These are phyloP conservation scores for Tephrocybe sp. DNA, from an alignment of 768 basidiomycete species.

Conservation along the genomic window DNA sequence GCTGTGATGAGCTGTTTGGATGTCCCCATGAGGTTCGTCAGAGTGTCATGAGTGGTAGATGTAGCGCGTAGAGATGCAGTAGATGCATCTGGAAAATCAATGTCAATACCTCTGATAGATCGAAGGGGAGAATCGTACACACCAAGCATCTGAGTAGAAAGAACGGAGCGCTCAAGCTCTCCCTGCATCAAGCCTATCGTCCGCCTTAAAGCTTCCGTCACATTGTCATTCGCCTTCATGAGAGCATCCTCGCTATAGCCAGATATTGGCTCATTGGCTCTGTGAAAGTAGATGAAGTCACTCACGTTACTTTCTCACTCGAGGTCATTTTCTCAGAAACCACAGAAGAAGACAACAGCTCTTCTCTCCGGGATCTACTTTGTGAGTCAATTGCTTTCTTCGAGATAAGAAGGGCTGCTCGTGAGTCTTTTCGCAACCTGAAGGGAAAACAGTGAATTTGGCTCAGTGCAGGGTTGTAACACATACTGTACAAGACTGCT, in stretches of 20 bases:
- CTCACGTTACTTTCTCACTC: slow-evolving; percentile 64
- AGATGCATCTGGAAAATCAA: slow-evolving; percentile 59
- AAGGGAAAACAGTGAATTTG: not conserved
- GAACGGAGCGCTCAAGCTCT: slow-evolving; percentile 86
- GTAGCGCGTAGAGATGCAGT: slow-evolving; percentile 74
- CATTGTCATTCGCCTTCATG: slow-evolving; percentile 85
- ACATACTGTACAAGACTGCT: slow-evolving; percentile 49
- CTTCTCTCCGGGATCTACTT: slow-evolving; percentile 58
- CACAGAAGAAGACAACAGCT: slow-evolving; percentile 57
- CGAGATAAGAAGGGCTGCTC: slow-evolving; percentile 68
- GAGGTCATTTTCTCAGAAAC: slow-evolving; percentile 44
- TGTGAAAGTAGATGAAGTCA: slow-evolving; percentile 14
- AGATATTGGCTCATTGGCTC: not conserved
- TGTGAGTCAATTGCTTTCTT: slow-evolving; percentile 70
- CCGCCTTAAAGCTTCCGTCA: slow-evolving; percentile 83
- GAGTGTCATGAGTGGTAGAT: slow-evolving; percentile 71
- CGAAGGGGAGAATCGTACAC: slow-evolving; percentile 13
- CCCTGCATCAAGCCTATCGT: slow-evolving; percentile 86
- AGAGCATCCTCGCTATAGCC: slow-evolving; percentile 70
- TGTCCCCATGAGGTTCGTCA: slow-evolving; percentile 66
- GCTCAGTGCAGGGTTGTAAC: not conserved
- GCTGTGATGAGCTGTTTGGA: slow-evolving; percentile 85
- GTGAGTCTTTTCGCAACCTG: slow-evolving; percentile 61
- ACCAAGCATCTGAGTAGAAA: slow-evolving; percentile 86
- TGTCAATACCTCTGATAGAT: not conserved